phyloP scores from a whole-genome alignment of 371 early-diverging fungal species.

The Rhizopus delemar region DNA sequence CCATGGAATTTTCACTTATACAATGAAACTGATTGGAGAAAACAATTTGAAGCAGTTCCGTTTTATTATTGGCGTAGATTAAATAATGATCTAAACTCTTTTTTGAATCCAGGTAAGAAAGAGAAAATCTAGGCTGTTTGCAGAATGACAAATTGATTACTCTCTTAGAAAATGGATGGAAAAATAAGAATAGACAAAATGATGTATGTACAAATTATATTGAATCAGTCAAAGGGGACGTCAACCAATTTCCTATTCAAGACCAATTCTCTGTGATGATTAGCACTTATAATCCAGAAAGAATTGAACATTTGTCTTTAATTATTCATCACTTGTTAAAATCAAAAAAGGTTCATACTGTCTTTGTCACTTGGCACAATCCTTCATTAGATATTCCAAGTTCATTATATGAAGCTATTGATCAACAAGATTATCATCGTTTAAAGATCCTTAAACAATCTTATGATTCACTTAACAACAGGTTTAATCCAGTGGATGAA shows the following conservation, averaged over 20 bases:
- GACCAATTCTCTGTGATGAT: slow-evolving; percentile 49
- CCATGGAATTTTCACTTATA: slow-evolving; percentile 41
- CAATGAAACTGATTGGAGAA: slow-evolving; percentile 29
- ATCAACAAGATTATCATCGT: slow-evolving; percentile 15
- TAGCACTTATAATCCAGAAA: slow-evolving; percentile 52
- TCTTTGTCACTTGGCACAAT: slow-evolving; percentile 58
- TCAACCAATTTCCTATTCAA: slow-evolving; percentile 18
- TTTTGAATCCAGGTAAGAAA: slow-evolving; percentile 11
- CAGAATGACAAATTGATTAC: neutral
- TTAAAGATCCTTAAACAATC: slow-evolving; percentile 34
- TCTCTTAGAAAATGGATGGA: slow-evolving; percentile 13
- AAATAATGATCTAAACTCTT: slow-evolving; percentile 15
- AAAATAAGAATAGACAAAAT: slow-evolving; percentile 18
- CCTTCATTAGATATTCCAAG: slow-evolving; percentile 33
- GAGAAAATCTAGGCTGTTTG: neutral
- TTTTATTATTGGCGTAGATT: slow-evolving; percentile 38
- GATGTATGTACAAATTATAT: slow-evolving; percentile 19
- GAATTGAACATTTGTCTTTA: slow-evolving; percentile 40
- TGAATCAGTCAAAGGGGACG: neutral
- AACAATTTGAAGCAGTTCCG: slow-evolving; percentile 25
- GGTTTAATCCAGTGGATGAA: slow-evolving; percentile 40
- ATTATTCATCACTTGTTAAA: slow-evolving; percentile 36
- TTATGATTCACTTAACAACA: slow-evolving; percentile 48
- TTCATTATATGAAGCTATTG: slow-evolving; percentile 17
- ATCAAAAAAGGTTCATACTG: slow-evolving; percentile 31